Evolutionary conservation across 1,139 yeast species (phyloP).

Genomic region (Suhomyces bokatorum): DNA sequence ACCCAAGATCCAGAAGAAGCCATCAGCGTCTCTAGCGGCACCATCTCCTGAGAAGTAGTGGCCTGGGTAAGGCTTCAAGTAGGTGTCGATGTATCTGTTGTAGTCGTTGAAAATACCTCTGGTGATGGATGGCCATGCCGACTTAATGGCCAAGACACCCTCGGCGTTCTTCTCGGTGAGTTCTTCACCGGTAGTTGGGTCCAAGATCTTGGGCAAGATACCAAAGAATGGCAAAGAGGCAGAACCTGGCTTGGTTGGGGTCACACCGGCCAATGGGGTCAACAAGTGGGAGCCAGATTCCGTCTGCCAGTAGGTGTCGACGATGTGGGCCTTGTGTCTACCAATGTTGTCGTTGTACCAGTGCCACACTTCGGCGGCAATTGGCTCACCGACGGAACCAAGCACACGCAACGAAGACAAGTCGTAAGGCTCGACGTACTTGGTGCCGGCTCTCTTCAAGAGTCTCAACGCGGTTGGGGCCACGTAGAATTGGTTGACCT

Average conservation of each 20-base stretch:
- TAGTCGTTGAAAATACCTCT: constrained; percentile 76
- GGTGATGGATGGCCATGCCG: constrained; percentile 79
- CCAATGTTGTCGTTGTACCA: constrained; percentile 86
- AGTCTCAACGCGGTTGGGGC: constrained; percentile 89
- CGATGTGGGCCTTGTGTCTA: constrained; percentile 68
- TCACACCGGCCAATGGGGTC: constrained; percentile 69
- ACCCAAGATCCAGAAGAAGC: constrained; percentile 78
- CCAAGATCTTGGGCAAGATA: constrained; percentile 64
- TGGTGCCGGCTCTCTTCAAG: constrained; percentile 79
- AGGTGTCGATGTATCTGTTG: constrained; percentile 66
- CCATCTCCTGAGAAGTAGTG: constrained; percentile 81
- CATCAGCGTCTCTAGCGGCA: constrained; percentile 77
- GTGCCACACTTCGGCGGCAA: constrained; percentile 91
- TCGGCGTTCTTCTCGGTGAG: constrained; percentile 62
- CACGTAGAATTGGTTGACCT: constrained; percentile 80
- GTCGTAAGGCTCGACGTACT: constrained; percentile 62
- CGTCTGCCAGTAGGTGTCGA: constrained; percentile 85
- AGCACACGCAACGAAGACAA: constrained; percentile 67
- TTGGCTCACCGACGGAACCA: constrained; percentile 92
- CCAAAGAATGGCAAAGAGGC: constrained; percentile 81
- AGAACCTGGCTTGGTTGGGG: constrained; percentile 78
- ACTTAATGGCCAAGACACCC: constrained; percentile 71
- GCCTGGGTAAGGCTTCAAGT: constrained; percentile 67
- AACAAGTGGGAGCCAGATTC: constrained; percentile 77
- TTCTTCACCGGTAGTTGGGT: constrained; percentile 71